These are phyloP conservation scores for Nothophaeocryptopus gaeumannii DNA, from an alignment of 2,329 filamentous ascomycete species.

Conservation along the genomic window DNA sequence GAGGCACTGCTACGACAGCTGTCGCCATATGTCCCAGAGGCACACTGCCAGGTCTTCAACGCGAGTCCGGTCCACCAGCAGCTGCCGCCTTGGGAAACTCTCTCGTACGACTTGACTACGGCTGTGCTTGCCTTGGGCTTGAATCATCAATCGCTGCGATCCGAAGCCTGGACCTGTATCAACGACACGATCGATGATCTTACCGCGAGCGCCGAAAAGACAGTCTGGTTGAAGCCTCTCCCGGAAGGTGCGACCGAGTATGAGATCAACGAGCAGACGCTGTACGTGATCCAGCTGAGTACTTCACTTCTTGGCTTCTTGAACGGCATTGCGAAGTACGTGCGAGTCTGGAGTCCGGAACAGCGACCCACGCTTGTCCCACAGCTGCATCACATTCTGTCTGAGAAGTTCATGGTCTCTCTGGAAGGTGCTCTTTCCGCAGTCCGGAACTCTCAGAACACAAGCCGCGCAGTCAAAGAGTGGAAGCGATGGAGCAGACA, in stretches of 20 bases:
- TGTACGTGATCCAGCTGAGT: constrained; percentile 62
- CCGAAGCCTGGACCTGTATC: constrained; percentile 64
- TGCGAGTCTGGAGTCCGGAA: constrained; percentile 74
- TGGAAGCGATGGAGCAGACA: constrained; percentile 86
- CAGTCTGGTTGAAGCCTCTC: constrained; percentile 30
- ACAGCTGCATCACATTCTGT: constrained; percentile 69
- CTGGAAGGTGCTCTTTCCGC: constrained; percentile 89
- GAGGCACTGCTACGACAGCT: constrained; percentile 76
- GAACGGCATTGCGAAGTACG: constrained; percentile 73
- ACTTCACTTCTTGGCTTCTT: constrained; percentile 89
- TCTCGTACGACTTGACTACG: constrained; percentile 74
- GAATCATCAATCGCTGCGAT: constrained; percentile 66
- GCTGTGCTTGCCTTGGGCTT: constrained; percentile 79
- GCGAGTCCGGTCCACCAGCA: constrained; percentile 78
- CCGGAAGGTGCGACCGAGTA: constrained; percentile 23
- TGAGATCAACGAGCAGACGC: constrained; percentile 25
- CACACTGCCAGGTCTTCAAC: constrained; percentile 73
- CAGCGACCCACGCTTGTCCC: constrained; percentile 73
- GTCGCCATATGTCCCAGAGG: constrained; percentile 79
- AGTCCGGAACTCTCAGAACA: constrained; percentile 72
- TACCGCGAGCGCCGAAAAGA: constrained; percentile 58
- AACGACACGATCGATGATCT: constrained; percentile 72
- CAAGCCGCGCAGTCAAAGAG: constrained; percentile 67
- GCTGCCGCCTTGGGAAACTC: constrained; percentile 80
- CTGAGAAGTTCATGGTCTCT: constrained; percentile 78